Evolutionary conservation across 2,329 filamentous ascomycete genomes (phyloP), one percentile per base, ranked within the genome.

Genomic region (Neonectria magnoliae): DNA sequence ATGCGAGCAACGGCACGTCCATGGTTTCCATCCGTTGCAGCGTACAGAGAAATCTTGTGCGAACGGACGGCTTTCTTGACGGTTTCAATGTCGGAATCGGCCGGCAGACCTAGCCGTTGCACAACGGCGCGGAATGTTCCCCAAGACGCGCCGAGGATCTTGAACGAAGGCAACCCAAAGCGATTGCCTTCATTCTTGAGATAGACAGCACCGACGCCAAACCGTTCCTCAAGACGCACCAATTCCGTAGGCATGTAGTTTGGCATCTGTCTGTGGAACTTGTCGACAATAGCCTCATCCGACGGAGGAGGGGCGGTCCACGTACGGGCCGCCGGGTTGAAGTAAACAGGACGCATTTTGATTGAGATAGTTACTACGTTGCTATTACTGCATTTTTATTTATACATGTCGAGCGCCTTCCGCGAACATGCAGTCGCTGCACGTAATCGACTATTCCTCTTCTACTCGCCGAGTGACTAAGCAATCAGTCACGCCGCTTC

Each of bases 131-230:
- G 84, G 70, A 88, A 90, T 3, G 87, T 84, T 0, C 87, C 91
- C 91, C 91, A 95, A 1, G 90, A 92, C 1, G 92, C 92, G 20
- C 92, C 93, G 0, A 94, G 84, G 48, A 94, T 92, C 77, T 96
- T 96, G 2, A 94, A 95, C 0, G 91, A 86, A 0, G 91, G 90
- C 2, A 94, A 82, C 0, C 89, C 89, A 41, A 93, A 87, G 5
- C 92, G 85, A 57, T 79, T 81, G 29, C 86, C 88, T 76, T 95
- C 92, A 71, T 94, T 88, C 73, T 95, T 95, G 67, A 94, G 73
- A 41, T 89, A 83, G 4, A 94, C 81, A 5, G 83, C 79, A 1
- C 79, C 77, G 11, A 93, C 78, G 0, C 85, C 85, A 0, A 93
- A 76, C 14, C 89, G 82, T 2, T 79, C 71, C 0, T 83, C 79